Conservation (phyloP, 495 filamentous ascomycete species). For the Penicillium verhagenii region DNA sequence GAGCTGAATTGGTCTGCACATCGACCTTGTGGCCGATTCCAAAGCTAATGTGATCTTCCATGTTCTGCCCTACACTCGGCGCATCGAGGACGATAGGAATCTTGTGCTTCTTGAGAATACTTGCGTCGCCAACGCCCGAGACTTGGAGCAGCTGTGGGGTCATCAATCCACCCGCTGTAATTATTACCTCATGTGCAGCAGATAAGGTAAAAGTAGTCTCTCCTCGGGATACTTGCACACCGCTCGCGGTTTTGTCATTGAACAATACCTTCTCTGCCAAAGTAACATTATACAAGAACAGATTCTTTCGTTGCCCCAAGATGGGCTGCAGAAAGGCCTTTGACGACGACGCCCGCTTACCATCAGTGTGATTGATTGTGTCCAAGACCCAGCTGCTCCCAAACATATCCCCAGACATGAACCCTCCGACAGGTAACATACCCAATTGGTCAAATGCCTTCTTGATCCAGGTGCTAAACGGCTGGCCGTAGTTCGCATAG, state of each 20-base stretch:
- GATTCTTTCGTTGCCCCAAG: too few species aligned
- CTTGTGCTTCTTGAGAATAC: conserved; percentile 27
- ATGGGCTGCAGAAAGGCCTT: neutral
- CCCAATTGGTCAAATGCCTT: neutral
- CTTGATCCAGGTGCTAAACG: neutral
- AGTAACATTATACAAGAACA: neutral
- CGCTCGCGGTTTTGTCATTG: conserved; percentile 4
- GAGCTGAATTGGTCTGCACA: neutral
- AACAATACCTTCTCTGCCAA: conserved; percentile 6
- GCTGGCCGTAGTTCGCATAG: neutral
- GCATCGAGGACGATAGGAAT: conserved; percentile 40
- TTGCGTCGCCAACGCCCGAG: conserved; percentile 45
- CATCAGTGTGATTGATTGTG: neutral
- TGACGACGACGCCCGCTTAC: neutral
- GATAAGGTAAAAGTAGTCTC: conserved; percentile 29
- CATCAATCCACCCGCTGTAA: conserved; percentile 30
- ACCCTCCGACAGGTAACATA: neutral
- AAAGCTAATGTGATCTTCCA: conserved; percentile 43
- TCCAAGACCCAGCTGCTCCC: neutral
- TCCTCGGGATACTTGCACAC: conserved; percentile 20
- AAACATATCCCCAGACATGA: neutral
- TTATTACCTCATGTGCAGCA: conserved; percentile 45
- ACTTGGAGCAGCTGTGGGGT: conserved; percentile 47
- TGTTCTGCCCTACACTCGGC: conserved; percentile 49
- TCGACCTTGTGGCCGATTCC: conserved; percentile 18